Conservation (phyloP, 129 eudicot species). For the Mikania micrantha region DNA sequence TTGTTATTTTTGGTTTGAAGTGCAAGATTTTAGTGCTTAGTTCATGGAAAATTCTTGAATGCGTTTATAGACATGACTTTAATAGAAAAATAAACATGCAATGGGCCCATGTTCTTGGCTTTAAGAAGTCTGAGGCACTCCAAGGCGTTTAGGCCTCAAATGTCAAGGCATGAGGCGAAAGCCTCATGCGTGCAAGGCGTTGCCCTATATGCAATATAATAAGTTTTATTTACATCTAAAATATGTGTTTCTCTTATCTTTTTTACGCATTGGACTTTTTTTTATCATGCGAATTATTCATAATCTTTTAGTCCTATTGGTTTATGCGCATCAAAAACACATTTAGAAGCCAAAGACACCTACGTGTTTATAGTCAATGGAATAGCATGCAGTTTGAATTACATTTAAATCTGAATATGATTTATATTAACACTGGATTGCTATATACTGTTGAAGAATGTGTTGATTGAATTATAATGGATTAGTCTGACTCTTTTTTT, state of each 20-base stretch:
- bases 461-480: neutral
- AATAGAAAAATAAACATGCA: neutral
- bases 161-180: too few relatives aligned
- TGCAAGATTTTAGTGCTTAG: neutral
- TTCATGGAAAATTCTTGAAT: neutral
- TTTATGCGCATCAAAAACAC: neutral
- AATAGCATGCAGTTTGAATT: neutral
- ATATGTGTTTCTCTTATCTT: too few relatives aligned
- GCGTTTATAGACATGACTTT: neutral
- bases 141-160: too few relatives aligned
- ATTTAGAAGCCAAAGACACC: neutral
- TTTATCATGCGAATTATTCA: too few relatives aligned
- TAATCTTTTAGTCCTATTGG: too few relatives aligned
- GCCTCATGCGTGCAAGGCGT: too few relatives aligned
- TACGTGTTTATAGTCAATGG: neutral
- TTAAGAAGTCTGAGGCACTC: too few relatives aligned
- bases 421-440: neutral
- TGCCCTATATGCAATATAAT: too few relatives aligned
- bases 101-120: too few relatives aligned
- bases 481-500: conserved; percentile 4
- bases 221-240: too few relatives aligned
- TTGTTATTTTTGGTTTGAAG: neutral
- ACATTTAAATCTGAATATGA: neutral
- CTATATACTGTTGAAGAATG: neutral
- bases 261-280: too few relatives aligned